Evolutionary conservation across 1,139 yeast genomes (phyloP), one percentile per base, ranked within the genome.

Genomic region (Lodderomyces metapsilosis): DNA sequence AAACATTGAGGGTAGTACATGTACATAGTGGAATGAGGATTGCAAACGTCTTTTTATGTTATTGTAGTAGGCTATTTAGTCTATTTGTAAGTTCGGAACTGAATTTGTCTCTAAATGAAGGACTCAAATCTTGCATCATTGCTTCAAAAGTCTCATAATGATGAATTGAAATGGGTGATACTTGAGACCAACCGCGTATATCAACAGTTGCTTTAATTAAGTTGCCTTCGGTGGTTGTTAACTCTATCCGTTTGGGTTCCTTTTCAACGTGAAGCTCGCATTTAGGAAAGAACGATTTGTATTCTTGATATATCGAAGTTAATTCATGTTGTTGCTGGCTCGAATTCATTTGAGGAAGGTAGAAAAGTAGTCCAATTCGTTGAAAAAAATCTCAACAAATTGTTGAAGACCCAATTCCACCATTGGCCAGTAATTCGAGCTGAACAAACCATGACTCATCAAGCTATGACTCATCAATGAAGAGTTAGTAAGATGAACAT

Each of bases 141-240:
- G 70, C 63, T 49, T 77, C 82, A 40, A 72, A 64, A 0, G 79
- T 71, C 45, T 77, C 80, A 49, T 52, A 41, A 7, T 46, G 45
- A 18, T 38, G 35, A 2, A 38, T 43, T 21, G 22, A 2, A 4
- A 10, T 28, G 16, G 46, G 41, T 5, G 45, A 44, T 18, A 52
- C 32, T 3, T 50, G 41, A 42, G 45, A 58, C 78, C 78, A 72
- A 0, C 78, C 78, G 5, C 51, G 36, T 9, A 56, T 34, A 32
- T 52, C 57, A 2, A 72, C 75, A 0, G 65, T 43, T 1, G 70
- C 52, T n/a, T 49, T 47, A n/a, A 58, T 38, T 0, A 3, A n/a
- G 1, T 43, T 34, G 1, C 54, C 61, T 27, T 64, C 68, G 2
- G 38, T 25, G 42, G 56, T 36, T 24, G 34, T 34, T 25, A 42